Conservation (phyloP, 208 protist genomes). For the Tritrichomonas foetus region DNA sequence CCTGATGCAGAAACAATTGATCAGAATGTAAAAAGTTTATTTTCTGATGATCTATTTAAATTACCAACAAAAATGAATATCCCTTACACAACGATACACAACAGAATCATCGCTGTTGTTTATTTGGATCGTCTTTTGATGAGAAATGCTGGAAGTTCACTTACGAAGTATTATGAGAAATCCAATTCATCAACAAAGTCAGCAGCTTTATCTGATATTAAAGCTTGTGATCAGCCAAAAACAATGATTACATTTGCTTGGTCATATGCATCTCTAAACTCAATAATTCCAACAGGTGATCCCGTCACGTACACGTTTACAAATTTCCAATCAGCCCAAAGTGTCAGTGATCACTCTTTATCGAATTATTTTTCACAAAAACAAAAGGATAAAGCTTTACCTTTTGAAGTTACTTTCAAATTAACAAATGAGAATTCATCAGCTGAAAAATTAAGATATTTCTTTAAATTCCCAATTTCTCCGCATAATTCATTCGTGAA, state of each 20-base stretch:
- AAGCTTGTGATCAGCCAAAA: not conserved
- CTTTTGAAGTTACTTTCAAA: not conserved
- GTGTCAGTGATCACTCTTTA: not conserved
- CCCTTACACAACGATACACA: not conserved
- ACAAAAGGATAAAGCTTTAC: not conserved
- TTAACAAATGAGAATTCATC: not conserved
- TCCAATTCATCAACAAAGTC: not conserved
- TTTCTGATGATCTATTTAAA: not conserved
- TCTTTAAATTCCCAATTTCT: not conserved
- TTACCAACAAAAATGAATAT: not conserved
- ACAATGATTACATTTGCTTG: slow-evolving; percentile 14
- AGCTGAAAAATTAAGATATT: not conserved
- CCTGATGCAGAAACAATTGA: not conserved
- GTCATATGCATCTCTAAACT: not conserved
- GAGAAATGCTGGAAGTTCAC: not conserved
- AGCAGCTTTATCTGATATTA: not conserved
- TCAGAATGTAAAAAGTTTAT: not conserved
- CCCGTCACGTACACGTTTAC: too few species aligned
- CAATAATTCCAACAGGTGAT: not conserved
- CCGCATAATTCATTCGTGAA: not conserved
- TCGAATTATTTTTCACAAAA: not conserved
- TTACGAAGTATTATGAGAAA: not conserved
- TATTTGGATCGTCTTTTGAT: not conserved
- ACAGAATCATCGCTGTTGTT: not conserved
- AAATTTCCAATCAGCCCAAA: not conserved